These are phyloP conservation scores for Aspergillus hancockii DNA, from an alignment of 495 filamentous ascomycete genomes.

Conservation along the genomic window DNA sequence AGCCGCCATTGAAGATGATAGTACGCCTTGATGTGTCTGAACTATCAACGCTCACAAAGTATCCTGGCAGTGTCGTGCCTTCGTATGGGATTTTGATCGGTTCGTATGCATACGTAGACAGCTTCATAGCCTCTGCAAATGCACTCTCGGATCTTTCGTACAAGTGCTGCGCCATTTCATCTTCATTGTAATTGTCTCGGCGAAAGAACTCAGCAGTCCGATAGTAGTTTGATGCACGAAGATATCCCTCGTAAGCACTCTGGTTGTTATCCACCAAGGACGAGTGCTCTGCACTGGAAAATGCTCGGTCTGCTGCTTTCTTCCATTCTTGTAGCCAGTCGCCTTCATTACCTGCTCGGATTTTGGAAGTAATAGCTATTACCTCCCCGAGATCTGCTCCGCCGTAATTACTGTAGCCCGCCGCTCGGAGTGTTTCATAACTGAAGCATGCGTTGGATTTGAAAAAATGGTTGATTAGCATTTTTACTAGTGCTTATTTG, in stretches of 20 bases:
- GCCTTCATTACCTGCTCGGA: slow-evolving; percentile 37
- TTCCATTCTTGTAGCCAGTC: slow-evolving; percentile 33
- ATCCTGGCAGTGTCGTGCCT: slow-evolving; percentile 12
- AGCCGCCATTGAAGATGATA: no score
- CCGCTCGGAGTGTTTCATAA: no score
- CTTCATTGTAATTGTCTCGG: slow-evolving; percentile 32
- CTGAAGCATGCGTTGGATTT: no score
- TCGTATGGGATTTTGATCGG: slow-evolving; percentile 15
- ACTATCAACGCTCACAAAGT: no score
- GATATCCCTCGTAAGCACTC: slow-evolving; percentile 34
- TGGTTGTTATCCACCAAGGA: slow-evolving; percentile 16
- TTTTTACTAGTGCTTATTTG: no score
- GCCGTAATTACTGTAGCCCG: slow-evolving; percentile 26
- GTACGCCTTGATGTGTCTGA: no score
- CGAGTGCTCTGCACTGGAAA: not conserved
- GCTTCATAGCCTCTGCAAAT: slow-evolving; percentile 1
- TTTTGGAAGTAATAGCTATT: slow-evolving; percentile 31
- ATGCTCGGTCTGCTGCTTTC: slow-evolving; percentile 28
- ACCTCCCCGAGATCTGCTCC: slow-evolving; percentile 41
- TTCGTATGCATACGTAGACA: slow-evolving; percentile 2
- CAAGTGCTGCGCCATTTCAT: slow-evolving; percentile 10
- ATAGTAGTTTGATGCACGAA: slow-evolving; percentile 40
- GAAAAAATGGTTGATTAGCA: slow-evolving; percentile 15
- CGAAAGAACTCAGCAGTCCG: slow-evolving; percentile 43
- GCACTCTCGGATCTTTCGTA: slow-evolving; percentile 3